Percentiles rank a stretch among this genome's conserved stretches.
Conservation (phyloP, 495 filamentous ascomycete genomes). For the Chlorociboria aeruginascens region DNA sequence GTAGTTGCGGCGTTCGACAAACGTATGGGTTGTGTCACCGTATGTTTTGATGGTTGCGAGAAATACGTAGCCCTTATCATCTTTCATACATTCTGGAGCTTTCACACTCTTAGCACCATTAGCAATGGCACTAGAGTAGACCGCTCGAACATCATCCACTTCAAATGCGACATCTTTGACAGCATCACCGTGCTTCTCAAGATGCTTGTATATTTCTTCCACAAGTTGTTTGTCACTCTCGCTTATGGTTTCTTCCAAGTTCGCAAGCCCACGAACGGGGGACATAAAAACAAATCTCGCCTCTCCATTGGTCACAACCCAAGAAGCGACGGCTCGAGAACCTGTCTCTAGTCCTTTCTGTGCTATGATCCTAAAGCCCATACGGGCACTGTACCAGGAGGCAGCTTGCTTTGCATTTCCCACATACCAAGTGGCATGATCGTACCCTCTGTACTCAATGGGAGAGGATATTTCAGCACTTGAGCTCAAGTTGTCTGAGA, state of each 20-base stretch:
- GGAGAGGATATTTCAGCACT: too few relatives aligned
- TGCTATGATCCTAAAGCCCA: constrained; percentile 71
- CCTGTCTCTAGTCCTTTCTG: constrained; percentile 84
- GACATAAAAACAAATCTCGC: constrained; percentile 79
- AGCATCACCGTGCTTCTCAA: constrained; percentile 74
- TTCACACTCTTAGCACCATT: constrained; percentile 57
- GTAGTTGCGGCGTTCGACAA: constrained; percentile 61
- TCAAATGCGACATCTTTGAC: constrained; percentile 90
- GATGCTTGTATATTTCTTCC: constrained; percentile 59
- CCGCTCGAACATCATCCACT: constrained; percentile 68
- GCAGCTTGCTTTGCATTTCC: constrained; percentile 93
- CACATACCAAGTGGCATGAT: constrained; percentile 88
- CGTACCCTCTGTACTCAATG: constrained; percentile 43
- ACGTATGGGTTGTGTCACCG: constrained; percentile 83
- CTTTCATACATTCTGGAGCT: constrained; percentile 34
- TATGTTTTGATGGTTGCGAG: constrained; percentile 75
- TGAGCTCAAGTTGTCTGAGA: too few relatives aligned
- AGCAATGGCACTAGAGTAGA: constrained; percentile 56
- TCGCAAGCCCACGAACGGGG: constrained; percentile 50
- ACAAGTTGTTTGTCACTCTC: constrained; percentile 44
- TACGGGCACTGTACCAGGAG: constrained; percentile 69
- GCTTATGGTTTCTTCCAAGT: constrained; percentile 36
- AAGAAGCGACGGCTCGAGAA: constrained; percentile 57
- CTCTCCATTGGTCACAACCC: constrained; percentile 67
- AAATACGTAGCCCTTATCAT: constrained; percentile 42